Base-by-base conservation (phyloP, 2,329 filamentous ascomycete genomes). In the Epicoccum sorghinum region DNA sequence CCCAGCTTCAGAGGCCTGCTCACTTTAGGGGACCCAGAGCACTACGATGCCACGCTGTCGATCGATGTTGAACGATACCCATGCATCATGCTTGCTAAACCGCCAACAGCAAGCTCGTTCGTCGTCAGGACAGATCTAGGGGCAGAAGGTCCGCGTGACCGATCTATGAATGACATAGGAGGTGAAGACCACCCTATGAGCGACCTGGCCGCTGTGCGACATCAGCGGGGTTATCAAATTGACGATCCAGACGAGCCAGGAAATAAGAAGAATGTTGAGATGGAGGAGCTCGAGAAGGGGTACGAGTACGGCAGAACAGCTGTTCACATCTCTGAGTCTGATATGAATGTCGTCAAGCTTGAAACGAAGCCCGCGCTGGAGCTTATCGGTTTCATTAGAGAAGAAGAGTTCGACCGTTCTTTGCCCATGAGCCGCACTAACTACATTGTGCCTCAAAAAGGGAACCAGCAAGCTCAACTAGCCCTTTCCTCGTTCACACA, bases 41-140 rank as follows among this genome's bases (percentile, higher is more conserved):
- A 84, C 14, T 92, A 90, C 64, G 84, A 89, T 3, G 86, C 87
- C 13, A 89, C 92, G 1, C 77, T 97, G 67, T 84, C 82, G 22
- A 96, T 99, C 67, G 87, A 90, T 52, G 88, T 99, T 1, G 92
- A 98, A 74, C 86, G 95, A 51, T 99, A 96, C 72, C 93, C 93
- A 65, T 89, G 89, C 72, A 95, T 89, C 0, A 91, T 93, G 75
- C 78, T 88, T 25, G 91, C 91, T 7, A 84, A 84, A 57, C 83
- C 92, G 1, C 86, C 88, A 3, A 83, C 88, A 7, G 91, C 93
- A 24, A 96, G 87, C 69, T 89, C 86, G 1, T 96, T 93, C 52
- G 88, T 91, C 24, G 67, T 82, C 4, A 76, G 79, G 32, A 75
- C 79, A 24, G 79, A 80, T 37, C 60, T 77, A 27, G 69, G 62